Percentiles rank a stretch among this genome's conserved stretches.
These are phyloP conservation scores for Lecanicillium sp. DNA, from an alignment of 2,329 filamentous ascomycete species.

Conservation along the genomic window DNA sequence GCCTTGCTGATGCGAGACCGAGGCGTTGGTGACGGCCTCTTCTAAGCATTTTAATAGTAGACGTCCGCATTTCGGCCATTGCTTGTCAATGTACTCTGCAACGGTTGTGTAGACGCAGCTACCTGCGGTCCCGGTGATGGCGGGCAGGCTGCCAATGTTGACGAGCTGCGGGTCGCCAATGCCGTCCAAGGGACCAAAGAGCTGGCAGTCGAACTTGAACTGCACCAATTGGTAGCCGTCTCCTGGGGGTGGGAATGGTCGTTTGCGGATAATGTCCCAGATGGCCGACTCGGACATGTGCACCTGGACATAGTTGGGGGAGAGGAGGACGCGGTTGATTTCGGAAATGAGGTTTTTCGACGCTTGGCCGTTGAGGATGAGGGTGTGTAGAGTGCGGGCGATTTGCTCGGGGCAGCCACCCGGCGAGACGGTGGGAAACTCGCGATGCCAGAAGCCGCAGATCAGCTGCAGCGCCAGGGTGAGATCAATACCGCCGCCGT, in stretches of 20 bases:
- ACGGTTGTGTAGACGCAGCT: constrained; percentile 25
- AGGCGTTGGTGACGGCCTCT: constrained; percentile 22
- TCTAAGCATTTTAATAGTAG: constrained; percentile 23
- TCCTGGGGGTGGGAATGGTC: constrained; percentile 19
- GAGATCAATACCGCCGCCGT: constrained; percentile 24
- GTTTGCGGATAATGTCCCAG: constrained; percentile 26
- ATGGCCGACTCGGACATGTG: constrained; percentile 29
- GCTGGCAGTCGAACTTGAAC: constrained; percentile 26
- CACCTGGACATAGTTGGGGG: constrained; percentile 28
- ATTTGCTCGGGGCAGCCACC: constrained; percentile 26
- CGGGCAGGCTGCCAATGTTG: constrained; percentile 21
- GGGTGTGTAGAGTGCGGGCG: constrained; percentile 20
- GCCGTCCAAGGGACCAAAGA: constrained; percentile 21
- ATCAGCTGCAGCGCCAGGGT: constrained; percentile 25
- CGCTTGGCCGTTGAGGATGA: constrained; percentile 21
- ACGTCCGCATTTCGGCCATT: constrained; percentile 25
- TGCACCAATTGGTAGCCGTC: constrained; percentile 28
- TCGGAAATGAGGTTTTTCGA: constrained; percentile 20
- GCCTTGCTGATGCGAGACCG: constrained; percentile 15
- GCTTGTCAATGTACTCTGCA: constrained; percentile 21
- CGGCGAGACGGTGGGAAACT: constrained; percentile 24
- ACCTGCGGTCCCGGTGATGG: constrained; percentile 25
- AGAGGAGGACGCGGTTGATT: constrained; percentile 22
- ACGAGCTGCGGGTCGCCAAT: constrained; percentile 20
- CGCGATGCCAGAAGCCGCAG: constrained; percentile 27